Conservation (phyloP, 805 yeast genomes). For the Saturnispora zaruensis region DNA sequence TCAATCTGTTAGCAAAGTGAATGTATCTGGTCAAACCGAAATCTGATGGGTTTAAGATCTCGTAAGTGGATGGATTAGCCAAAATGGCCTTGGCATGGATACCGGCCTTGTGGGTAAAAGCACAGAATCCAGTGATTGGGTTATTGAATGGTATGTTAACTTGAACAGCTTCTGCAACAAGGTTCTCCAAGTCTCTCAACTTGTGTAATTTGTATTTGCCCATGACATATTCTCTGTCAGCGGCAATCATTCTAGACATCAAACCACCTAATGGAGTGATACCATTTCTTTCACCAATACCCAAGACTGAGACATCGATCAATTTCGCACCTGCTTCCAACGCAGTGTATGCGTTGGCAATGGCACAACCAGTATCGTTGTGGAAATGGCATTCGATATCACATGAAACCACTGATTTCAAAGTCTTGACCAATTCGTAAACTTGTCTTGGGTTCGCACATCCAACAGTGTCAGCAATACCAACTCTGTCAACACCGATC, state of each 20-base stretch:
- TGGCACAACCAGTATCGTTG: constrained; percentile 98
- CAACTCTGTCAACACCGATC: constrained; percentile 97
- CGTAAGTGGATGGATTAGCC: constrained; percentile 98
- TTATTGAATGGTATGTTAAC: constrained; percentile 96
- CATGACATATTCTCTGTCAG: constrained; percentile 91
- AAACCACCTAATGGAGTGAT: constrained; percentile 95
- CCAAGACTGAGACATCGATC: constrained; percentile 91
- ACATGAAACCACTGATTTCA: constrained; percentile 87
- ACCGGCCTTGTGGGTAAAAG: constrained; percentile 99
- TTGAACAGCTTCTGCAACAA: constrained; percentile 96
- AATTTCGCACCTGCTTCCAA: constrained; percentile 95
- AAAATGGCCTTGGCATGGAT: constrained; percentile 97
- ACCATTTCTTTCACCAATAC: constrained; percentile 98
- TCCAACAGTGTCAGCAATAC: constrained; percentile 98
- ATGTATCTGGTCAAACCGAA: constrained; percentile 94
- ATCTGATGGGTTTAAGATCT: constrained; percentile 88
- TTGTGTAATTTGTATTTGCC: constrained; percentile 93
- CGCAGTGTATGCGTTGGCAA: constrained; percentile 97
- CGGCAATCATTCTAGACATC: constrained; percentile 99
- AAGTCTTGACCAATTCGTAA: constrained; percentile 89
- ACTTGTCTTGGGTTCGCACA: constrained; percentile 99
- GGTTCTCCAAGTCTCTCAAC: constrained; percentile 88
- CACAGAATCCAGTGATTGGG: constrained; percentile 99
- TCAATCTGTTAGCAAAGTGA: constrained; percentile 94
- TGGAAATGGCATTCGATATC: constrained; percentile 99